A percentile compares a stretch with the other conserved stretches of the same genome.
These are phyloP conservation scores for Candida loeiensis DNA, from an alignment of 805 yeast species.

Conservation along the genomic window DNA sequence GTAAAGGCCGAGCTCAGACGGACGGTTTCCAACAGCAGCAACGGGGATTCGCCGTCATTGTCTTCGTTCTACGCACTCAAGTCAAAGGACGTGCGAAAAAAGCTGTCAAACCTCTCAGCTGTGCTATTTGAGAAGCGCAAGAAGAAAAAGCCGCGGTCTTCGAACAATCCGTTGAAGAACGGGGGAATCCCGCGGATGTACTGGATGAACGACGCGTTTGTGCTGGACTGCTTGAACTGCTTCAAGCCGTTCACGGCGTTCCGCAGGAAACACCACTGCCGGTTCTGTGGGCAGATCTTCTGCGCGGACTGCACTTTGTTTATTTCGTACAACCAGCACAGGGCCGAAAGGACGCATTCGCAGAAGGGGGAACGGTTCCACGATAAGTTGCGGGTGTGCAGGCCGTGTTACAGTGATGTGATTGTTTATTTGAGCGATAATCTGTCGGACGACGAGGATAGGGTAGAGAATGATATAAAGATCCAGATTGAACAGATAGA, in stretches of 20 bases:
- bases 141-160: conserved; percentile 27
- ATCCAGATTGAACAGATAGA: too few relatives aligned
- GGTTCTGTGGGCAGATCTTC: conserved; percentile 94
- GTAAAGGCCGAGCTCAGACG: conserved; percentile 22
- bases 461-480: conserved; percentile 23
- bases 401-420: conserved; percentile 69
- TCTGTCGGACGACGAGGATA: conserved; percentile 30
- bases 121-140: conserved; percentile 31
- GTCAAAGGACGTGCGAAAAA: conserved; percentile 23
- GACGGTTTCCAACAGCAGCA: conserved; percentile 8
- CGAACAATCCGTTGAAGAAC: conserved; percentile 41
- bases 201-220: conserved; percentile 96
- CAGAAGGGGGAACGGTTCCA: conserved; percentile 29
- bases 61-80: conserved; percentile 25
- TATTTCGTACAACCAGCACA: conserved; percentile 53
- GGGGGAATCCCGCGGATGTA: conserved; percentile 70
- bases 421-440: conserved; percentile 70
- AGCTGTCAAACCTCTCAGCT: conserved; percentile 31
- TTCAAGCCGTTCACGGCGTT: conserved; percentile 78
- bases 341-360: conserved; percentile 28
- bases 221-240: conserved; percentile 82
- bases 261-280: conserved; percentile 89
- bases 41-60: conserved; percentile 20
- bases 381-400: conserved; percentile 76
- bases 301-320: conserved; percentile 79